phyloP scores from a whole-genome alignment of 2,329 filamentous ascomycete species.

The Trichophyton rubrum region DNA sequence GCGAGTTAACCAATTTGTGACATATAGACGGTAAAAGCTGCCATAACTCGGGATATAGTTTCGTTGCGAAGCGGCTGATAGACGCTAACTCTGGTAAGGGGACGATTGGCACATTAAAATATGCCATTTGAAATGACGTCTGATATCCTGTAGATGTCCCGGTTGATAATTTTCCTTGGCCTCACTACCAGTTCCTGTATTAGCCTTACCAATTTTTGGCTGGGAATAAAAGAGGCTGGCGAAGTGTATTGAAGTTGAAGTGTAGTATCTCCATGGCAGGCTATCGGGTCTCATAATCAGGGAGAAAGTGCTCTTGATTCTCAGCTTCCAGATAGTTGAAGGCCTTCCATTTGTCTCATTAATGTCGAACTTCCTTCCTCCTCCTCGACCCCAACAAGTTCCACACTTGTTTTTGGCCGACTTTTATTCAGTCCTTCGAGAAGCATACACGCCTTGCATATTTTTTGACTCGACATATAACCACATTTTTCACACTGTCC shows the following conservation, averaged over 20 bases:
- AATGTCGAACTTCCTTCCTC: conserved; percentile 42
- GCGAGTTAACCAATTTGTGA: no score
- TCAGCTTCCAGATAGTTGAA: conserved; percentile 20
- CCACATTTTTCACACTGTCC: conserved; percentile 79
- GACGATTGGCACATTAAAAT: no score
- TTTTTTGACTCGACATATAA: conserved; percentile 85
- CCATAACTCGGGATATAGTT: no score
- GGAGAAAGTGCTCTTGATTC: not conserved
- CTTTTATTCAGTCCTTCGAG: conserved; percentile 82
- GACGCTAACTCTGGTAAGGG: no score
- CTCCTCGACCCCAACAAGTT: conserved; percentile 35
- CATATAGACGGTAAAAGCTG: no score
- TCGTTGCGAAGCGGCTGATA: no score
- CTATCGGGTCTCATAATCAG: not conserved
- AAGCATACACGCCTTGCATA: conserved; percentile 87
- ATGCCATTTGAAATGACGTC: no score
- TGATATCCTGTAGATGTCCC: no score
- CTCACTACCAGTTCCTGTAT: no score
- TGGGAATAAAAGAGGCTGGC: not conserved
- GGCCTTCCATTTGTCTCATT: conserved; percentile 38
- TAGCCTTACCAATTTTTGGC: not conserved
- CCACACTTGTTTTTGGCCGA: conserved; percentile 35
- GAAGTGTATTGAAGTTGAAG: not conserved
- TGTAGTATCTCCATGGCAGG: not conserved
- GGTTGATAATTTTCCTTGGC: no score